A percentile compares a stretch with the other conserved stretches of the same genome.
These are phyloP conservation scores for Septoria linicola DNA, from an alignment of 2,329 filamentous ascomycete genomes.

Conservation along the genomic window DNA sequence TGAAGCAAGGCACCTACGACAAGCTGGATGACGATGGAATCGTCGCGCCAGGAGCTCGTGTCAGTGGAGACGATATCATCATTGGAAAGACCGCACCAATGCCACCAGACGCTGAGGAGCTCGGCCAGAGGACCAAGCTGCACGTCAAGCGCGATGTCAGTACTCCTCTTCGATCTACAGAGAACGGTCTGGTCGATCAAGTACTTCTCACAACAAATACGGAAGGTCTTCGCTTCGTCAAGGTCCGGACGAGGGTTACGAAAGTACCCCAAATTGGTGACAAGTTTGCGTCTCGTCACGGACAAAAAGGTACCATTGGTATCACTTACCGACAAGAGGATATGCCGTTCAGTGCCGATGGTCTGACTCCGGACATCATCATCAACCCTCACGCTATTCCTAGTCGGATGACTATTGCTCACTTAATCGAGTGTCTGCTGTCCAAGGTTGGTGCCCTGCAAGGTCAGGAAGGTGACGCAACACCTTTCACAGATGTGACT, in stretches of 20 bases:
- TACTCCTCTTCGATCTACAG: conserved; percentile 88
- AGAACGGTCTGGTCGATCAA: conserved; percentile 93
- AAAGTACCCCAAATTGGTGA: conserved; percentile 98
- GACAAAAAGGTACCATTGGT: conserved; percentile 98
- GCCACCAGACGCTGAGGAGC: conserved; percentile 85
- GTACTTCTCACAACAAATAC: conserved; percentile 93
- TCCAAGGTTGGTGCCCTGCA: conserved; percentile 93
- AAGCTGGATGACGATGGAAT: conserved; percentile 97
- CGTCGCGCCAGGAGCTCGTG: conserved; percentile 86
- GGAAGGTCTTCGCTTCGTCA: conserved; percentile 92
- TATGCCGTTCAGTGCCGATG: conserved; percentile 95
- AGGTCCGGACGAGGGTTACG: conserved; percentile 94
- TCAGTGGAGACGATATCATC: conserved; percentile 97
- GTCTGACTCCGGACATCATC: conserved; percentile 90
- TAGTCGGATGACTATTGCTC: conserved; percentile 99
- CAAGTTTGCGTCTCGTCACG: conserved; percentile 98
- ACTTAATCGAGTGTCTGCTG: conserved; percentile 97
- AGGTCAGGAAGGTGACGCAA: conserved; percentile 94
- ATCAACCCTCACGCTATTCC: conserved; percentile 99
- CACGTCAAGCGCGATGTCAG: conserved; percentile 95
- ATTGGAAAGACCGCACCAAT: conserved; percentile 98
- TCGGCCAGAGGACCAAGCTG: conserved; percentile 84
- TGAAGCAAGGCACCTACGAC: conserved; percentile 71
- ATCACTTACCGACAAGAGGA: conserved; percentile 97
- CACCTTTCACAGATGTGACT: conserved; percentile 95